Percentiles rank a stretch among this genome's conserved stretches.
phyloP scores from a whole-genome alignment of 345 rosid genomes.

The Brassica incana region DNA sequence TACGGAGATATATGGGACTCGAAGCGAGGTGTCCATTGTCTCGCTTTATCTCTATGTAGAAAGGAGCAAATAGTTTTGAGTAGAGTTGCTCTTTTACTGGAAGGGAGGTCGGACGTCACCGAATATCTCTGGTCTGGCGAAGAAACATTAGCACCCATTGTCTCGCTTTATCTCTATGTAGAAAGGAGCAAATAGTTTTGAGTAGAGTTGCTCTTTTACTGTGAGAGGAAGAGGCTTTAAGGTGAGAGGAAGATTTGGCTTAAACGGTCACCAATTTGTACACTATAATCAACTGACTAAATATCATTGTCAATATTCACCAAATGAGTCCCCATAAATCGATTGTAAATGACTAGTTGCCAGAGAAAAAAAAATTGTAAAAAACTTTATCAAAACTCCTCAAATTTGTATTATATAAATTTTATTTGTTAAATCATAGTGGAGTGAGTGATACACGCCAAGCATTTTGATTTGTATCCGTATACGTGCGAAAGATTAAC shows the following conservation, averaged over 20 bases:
- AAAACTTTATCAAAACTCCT: neutral
- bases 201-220: conserved; percentile 12
- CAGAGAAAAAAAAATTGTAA: neutral
- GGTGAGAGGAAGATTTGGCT: neutral
- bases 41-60: neutral
- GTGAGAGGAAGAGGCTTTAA: neutral
- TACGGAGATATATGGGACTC: conserved; percentile 25
- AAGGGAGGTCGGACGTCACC: neutral
- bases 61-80: conserved; percentile 4
- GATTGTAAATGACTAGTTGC: neutral
- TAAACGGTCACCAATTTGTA: neutral
- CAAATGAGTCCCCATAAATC: neutral
- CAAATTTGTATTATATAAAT: too few species aligned
- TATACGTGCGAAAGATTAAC: neutral
- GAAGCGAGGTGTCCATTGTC: conserved; percentile 24
- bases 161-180: neutral
- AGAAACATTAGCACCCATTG: conserved; percentile 38
- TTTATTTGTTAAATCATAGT: neutral
- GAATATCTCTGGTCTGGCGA: conserved; percentile 6
- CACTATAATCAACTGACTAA: neutral
- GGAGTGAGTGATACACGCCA: neutral
- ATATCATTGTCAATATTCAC: neutral
- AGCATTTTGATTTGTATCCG: neutral
- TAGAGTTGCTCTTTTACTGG: conserved; percentile 10
- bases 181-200: conserved; percentile 10